Percentiles rank a stretch among this genome's conserved stretches.
Evolutionary conservation across 202 grass and related monocot genomes (phyloP).

Genomic region (Musa balbisiana): DNA sequence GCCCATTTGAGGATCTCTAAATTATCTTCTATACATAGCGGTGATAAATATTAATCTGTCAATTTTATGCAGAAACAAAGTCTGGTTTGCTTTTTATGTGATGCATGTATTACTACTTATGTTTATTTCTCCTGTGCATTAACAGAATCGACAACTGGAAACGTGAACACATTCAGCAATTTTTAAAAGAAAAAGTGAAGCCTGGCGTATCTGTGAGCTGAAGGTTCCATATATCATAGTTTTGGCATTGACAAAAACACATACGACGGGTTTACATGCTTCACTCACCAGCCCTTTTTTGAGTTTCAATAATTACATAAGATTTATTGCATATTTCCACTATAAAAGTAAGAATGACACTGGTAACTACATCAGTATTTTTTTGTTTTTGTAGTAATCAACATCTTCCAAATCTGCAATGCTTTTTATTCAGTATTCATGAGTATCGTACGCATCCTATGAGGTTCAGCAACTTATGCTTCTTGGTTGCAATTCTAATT

Average conservation of each 20-base stretch:
- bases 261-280: neutral
- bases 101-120: neutral
- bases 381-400: neutral
- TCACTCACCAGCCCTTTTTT: neutral
- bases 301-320: neutral
- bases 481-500: too few species aligned
- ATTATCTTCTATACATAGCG: too few species aligned
- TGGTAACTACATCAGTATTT: neutral
- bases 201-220: conserved; percentile 34
- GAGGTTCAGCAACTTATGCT: too few species aligned
- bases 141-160: conserved; percentile 98
- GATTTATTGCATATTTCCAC: neutral
- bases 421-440: too few species aligned
- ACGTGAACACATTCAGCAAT: conserved; percentile 76
- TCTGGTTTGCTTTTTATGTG: neutral
- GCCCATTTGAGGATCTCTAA: too few species aligned
- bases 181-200: conserved; percentile 87
- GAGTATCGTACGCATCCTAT: too few species aligned
- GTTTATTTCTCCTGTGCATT: conserved; percentile 1
- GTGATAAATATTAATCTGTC: too few species aligned
- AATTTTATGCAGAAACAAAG: too few species aligned
- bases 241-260: too few species aligned
- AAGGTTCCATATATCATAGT: neutral
- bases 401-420: too few species aligned
- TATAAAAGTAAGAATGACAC: neutral